phyloP scores from a whole-genome alignment of 148 eudicot genomes.

The Heliosperma pusillum region DNA sequence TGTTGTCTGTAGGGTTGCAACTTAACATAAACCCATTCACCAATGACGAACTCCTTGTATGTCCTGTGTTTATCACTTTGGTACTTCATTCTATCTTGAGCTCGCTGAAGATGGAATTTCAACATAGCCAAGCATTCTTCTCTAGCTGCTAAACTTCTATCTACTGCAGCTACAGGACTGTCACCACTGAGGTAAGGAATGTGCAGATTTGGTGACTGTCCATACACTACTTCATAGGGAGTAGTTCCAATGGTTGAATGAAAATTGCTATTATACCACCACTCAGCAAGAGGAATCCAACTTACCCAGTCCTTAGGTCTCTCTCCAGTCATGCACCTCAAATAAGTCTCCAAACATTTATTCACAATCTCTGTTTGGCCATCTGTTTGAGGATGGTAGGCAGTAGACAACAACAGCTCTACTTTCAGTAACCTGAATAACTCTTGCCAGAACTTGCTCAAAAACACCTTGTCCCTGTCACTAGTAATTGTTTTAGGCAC shows the following conservation, averaged over 20 bases:
- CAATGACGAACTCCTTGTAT: background rate
- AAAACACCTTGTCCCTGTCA: background rate
- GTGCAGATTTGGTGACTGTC: background rate
- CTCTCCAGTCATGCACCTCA: background rate
- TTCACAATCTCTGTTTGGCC: slow-evolving; percentile 1
- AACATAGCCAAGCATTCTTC: background rate
- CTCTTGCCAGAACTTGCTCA: slow-evolving; percentile 2
- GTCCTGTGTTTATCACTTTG: background rate
- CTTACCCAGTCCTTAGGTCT: background rate
- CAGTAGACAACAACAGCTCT: background rate
- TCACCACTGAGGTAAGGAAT: background rate
- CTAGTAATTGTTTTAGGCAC: background rate
- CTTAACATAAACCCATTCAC: background rate
- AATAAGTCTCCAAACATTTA: background rate
- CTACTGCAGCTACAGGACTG: background rate
- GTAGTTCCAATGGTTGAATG: background rate
- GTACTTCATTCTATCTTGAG: background rate
- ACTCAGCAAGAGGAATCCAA: background rate
- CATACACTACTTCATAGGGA: slow-evolving; percentile 3
- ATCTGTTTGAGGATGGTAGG: slow-evolving; percentile 6
- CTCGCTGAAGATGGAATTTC: background rate
- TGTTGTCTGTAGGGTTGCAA: background rate
- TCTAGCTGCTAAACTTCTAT: background rate
- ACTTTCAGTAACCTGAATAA: background rate
- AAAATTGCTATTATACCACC: slow-evolving; percentile 8